Percentiles rank a stretch among this genome's conserved stretches.
phyloP scores from a whole-genome alignment of 768 basidiomycete species.

The Cystoderma amianthinum region DNA sequence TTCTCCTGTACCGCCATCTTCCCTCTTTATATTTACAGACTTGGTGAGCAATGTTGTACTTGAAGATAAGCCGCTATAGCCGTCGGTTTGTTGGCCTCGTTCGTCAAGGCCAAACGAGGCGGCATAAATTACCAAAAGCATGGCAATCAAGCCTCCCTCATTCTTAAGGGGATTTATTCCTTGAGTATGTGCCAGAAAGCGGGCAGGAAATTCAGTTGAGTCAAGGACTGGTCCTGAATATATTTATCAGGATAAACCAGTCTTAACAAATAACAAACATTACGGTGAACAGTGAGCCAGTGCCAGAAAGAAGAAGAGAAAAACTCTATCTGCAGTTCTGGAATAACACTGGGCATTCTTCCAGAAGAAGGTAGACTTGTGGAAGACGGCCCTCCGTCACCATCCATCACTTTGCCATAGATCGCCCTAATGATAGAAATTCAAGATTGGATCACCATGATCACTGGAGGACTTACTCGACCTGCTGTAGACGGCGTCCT shows the following conservation, averaged over 20 bases:
- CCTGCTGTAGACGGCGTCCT: slow-evolving; percentile 76
- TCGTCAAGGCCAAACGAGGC: slow-evolving; percentile 86
- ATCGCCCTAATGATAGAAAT: slow-evolving; percentile 46
- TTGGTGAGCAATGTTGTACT: slow-evolving; percentile 1
- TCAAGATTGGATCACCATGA: too few species aligned
- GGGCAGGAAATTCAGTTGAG: slow-evolving; percentile 67
- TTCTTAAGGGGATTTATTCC: slow-evolving; percentile 57
- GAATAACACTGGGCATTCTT: slow-evolving; percentile 50
- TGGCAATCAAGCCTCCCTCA: slow-evolving; percentile 71
- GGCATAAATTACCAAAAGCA: slow-evolving; percentile 84
- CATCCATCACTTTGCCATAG: slow-evolving; percentile 61
- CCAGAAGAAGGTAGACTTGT: slow-evolving; percentile 22
- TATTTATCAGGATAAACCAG: slow-evolving; percentile 4
- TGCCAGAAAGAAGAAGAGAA: slow-evolving; percentile 82
- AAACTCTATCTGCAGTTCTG: slow-evolving; percentile 70
- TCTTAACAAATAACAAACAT: slow-evolving; percentile 13
- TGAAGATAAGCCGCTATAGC: slow-evolving; percentile 14
- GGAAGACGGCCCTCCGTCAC: slow-evolving; percentile 26
- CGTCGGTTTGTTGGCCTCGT: slow-evolving; percentile 46
- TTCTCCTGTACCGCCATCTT: slow-evolving; percentile 4
- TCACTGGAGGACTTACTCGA: slow-evolving; percentile 50
- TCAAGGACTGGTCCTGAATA: slow-evolving; percentile 79
- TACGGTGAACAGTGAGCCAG: slow-evolving; percentile 82
- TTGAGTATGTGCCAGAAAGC: slow-evolving; percentile 61
- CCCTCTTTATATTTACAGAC: background rate